Base-by-base conservation (phyloP, 345 rosid genomes). In the Orychophragmus violaceus region DNA sequence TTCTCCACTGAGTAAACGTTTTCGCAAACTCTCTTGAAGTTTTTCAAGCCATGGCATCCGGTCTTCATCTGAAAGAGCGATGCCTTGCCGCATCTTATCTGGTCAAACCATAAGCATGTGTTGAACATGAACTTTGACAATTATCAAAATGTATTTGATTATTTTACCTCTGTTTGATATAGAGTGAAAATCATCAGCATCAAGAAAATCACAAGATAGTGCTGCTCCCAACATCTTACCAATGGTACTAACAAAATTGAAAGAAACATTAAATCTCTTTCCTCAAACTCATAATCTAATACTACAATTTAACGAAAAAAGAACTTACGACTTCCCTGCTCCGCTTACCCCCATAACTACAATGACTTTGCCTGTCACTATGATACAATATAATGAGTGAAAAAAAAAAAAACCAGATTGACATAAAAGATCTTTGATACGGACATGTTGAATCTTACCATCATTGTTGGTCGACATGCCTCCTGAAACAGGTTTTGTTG, bases 131-230 rank as follows among this genome's bases (percentile, higher is more conserved):
- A 41, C 17, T 4, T 32, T 3, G n/a, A 0, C 8, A 22, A 7
- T 25, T 13, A 18, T 0, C 0, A 36, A 23, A 32, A 30, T 7
- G 0, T 36, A 10, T n/a, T 9, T 3, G 33, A 28, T 21, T 8
- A 6, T 16, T 11, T 42, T 76, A 88, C 98, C 96, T 81, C 78
- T 81, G 78, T 94, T 90, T 8, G 92, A 77, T 41, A 30, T 69
- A 8, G 96, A 80, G 33, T 94, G 96, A 77, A 83, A 94, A 79
- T 85, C 92, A 66, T 94, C 97, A 0, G 96, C 96, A 68, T 94
- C 97, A 57, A 94, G 78, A 73, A 86, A 94, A 5, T 72, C 68
- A 63, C 87, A 84, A 19, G 78, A 76, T 60, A 90, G 59, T 71
- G 54, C 78, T 62, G 60, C 75, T 21, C 88, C 89, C 62, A 93